A percentile compares a stretch with the other conserved stretches of the same genome.
Conservation (phyloP, 345 rosid species). For the Physaria fendleri region DNA sequence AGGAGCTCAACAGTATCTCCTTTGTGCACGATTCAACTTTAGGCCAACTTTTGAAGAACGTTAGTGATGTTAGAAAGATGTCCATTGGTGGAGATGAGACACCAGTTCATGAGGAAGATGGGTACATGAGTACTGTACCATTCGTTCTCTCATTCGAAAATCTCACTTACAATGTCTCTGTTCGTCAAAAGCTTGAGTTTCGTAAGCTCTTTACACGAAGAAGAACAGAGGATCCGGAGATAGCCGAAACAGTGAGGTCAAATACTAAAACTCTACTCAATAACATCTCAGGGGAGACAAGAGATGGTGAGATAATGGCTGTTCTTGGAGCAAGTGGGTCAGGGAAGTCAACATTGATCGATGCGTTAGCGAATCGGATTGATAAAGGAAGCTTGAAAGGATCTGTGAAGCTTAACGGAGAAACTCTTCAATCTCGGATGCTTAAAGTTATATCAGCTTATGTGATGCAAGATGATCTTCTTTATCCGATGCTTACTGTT, state of each 20-base stretch:
- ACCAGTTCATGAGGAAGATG: conserved; percentile 50
- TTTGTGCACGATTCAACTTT: conserved; percentile 38
- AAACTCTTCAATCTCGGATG: too few species aligned
- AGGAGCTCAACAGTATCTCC: conserved; percentile 39
- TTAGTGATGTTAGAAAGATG: conserved; percentile 57
- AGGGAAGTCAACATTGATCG: too few species aligned
- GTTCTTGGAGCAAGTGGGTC: too few species aligned
- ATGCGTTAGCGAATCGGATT: too few species aligned
- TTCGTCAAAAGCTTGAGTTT: conserved; percentile 41
- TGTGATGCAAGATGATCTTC: too few species aligned
- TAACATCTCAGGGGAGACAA: too few species aligned
- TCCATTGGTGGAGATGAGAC: conserved; percentile 77
- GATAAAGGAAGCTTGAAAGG: too few species aligned
- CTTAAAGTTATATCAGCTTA: too few species aligned
- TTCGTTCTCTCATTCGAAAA: conserved; percentile 73
- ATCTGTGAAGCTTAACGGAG: too few species aligned
- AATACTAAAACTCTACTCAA: too few species aligned
- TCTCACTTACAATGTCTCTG: conserved; percentile 66
- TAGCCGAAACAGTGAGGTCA: conserved; percentile 33
- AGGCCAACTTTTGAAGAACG: conserved; percentile 69
- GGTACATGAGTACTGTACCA: conserved; percentile 40
- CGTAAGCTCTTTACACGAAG: conserved; percentile 32
- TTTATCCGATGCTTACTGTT: too few species aligned
- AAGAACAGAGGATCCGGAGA: conserved; percentile 29
- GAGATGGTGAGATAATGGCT: too few species aligned